These are phyloP conservation scores for Spergularia marina DNA, from an alignment of 148 eudicot genomes.

Conservation along the genomic window DNA sequence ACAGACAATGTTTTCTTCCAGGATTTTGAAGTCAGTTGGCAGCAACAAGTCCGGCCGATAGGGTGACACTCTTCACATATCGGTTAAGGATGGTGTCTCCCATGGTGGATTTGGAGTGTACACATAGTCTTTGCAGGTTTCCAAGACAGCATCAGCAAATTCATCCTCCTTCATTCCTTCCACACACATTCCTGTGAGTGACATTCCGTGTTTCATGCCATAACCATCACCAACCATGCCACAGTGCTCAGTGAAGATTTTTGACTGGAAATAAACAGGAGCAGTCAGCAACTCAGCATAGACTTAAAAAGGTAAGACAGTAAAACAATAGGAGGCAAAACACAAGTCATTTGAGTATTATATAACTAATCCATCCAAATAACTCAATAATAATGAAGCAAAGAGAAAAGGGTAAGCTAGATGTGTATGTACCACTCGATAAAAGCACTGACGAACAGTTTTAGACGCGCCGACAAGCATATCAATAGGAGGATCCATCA, in stretches of 20 bases:
- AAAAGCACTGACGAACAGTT: neutral
- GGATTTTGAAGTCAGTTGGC: too few relatives aligned
- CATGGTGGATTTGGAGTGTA: neutral
- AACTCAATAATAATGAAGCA: neutral
- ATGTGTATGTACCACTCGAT: neutral
- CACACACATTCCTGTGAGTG: neutral
- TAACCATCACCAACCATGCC: neutral
- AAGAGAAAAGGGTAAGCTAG: neutral
- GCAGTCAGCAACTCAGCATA: neutral
- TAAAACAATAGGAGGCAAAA: too few relatives aligned
- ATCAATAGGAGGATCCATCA: neutral
- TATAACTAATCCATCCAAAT: neutral
- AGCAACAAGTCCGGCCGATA: too few relatives aligned
- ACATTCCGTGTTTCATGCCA: neutral
- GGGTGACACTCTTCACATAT: too few relatives aligned
- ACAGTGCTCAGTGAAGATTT: neutral
- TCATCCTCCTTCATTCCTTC: neutral
- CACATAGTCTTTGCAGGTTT: constrained; percentile 9
- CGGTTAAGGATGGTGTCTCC: neutral
- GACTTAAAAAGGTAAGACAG: neutral
- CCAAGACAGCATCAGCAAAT: neutral
- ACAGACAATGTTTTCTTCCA: too few relatives aligned
- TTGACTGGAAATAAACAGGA: neutral
- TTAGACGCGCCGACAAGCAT: neutral
- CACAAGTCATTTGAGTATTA: neutral